Percentiles rank a stretch among this genome's conserved stretches.
Evolutionary conservation across 345 rosid genomes (phyloP).

Genomic region (Cardamine resedifolia): DNA sequence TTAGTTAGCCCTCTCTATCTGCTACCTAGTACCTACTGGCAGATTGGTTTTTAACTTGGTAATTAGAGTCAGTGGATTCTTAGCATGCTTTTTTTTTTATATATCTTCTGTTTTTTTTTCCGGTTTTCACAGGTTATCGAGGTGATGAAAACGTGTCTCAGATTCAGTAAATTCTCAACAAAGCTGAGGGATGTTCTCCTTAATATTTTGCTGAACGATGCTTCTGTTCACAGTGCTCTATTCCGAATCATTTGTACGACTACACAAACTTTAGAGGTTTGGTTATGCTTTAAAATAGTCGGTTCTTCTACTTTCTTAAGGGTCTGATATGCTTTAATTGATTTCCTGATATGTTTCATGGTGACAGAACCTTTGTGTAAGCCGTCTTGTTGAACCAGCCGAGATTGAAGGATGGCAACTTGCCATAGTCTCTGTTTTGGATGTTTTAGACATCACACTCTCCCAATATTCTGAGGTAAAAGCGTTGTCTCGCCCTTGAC

Average conservation of each 20-base stretch:
- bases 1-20: background rate
- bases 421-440: conserved; percentile 75
- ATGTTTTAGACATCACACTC: conserved; percentile 55
- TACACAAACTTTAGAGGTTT: conserved; percentile 76
- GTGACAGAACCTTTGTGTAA: conserved; percentile 65
- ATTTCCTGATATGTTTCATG: conserved; percentile 24
- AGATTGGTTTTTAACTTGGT: background rate
- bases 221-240: conserved; percentile 69
- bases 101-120: background rate
- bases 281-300: conserved; percentile 30
- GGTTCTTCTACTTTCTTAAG: conserved; percentile 9
- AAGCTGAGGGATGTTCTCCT: conserved; percentile 57
- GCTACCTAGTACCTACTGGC: conserved; percentile 5
- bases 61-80: conserved; percentile 17
- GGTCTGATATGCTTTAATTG: conserved; percentile 5
- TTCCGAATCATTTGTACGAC: conserved; percentile 76
- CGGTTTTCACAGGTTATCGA: conserved; percentile 59
- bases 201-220: conserved; percentile 69
- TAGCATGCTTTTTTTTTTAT: background rate
- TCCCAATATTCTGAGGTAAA: conserved; percentile 65
- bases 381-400: conserved; percentile 57
- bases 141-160: conserved; percentile 67
- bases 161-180: conserved; percentile 47
- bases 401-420: conserved; percentile 87
- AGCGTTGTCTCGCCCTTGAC: background rate